Evolutionary conservation across 1,284 basidiomycete species (phyloP), one percentile per base, ranked within the genome.

Genomic region (Phlebopus sp.): DNA sequence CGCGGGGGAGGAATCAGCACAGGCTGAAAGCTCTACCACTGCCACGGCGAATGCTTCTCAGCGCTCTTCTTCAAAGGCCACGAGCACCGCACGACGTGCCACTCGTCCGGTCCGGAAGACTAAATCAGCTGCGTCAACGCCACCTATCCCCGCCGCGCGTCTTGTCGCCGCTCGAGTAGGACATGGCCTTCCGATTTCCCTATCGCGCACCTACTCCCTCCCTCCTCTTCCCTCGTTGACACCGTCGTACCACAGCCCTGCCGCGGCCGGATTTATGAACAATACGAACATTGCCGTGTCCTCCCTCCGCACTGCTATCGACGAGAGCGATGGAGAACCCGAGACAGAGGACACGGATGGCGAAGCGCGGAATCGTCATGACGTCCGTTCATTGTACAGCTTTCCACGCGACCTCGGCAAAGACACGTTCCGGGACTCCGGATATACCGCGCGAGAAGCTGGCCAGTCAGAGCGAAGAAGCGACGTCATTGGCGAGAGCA

Each of bases 211-310:
- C 14, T 65, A 65, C 29, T 65, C 64, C 0, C 47, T 69, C 50
- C 67, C 66, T 7, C 65, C 66, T 13, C 55, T 68, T 35, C 43
- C 64, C 4, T 65, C 64, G 9, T 49, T 69, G 6, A 17, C 59
- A 3, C 32, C 63, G 5, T 38, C 67, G 41, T 66, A 66, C 46
- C 67, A 62, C 47, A 47, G 50, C 23, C 62, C 67, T 17, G 49
- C 51, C 19, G 37, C 37, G 2, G 53, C 44, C 18, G 63, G 63
- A 34, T 66, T 66, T 46, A 65, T 69, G 64, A 53, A 49, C 51
- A 67, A 69, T 48, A 70, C 68, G 7, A 69, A 69, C 38, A 70
- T 67, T 18, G 64, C 64, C 17, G 68, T 66, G 17, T 67, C 64
- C 2, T 69, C 68, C 35, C 62, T 67, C n/a, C 66, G 64, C 4